Evolutionary conservation across 352 stramenopile species (phyloP).

Genomic region (Phytophthora agathidicida): DNA sequence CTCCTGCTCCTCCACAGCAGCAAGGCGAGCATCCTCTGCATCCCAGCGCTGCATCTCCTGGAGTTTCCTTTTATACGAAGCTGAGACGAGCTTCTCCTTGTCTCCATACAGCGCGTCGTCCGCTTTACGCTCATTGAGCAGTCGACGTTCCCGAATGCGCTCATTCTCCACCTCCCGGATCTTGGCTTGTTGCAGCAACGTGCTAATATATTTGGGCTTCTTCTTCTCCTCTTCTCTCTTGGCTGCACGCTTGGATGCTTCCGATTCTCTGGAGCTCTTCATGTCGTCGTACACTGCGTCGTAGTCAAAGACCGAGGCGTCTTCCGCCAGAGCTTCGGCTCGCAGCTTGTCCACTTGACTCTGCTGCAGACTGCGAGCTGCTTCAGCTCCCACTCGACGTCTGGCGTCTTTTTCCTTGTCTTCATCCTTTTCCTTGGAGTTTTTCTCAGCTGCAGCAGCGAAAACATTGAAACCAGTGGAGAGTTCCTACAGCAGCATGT

Average conservation of each 20-base stretch:
- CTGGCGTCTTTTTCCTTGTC: constrained; percentile 12
- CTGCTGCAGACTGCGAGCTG: constrained; percentile 57
- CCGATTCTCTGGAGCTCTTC: constrained; percentile 45
- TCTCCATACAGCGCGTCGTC: constrained; percentile 86
- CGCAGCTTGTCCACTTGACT: constrained; percentile 55
- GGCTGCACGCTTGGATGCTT: constrained; percentile 47
- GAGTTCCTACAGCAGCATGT: constrained; percentile 25
- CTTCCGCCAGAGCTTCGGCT: constrained; percentile 67
- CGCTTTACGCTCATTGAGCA: constrained; percentile 85
- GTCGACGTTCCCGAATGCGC: constrained; percentile 82
- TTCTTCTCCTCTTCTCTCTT: constrained; percentile 69
- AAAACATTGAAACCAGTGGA: constrained; percentile 27
- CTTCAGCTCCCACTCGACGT: constrained; percentile 50
- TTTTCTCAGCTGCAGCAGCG: constrained; percentile 26
- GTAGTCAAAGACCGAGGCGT: constrained; percentile 91
- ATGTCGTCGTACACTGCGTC: constrained; percentile 91
- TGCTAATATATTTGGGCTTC: constrained; percentile 90
- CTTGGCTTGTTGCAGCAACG: constrained; percentile 89
- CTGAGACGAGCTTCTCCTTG: constrained; percentile 92
- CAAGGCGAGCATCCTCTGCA: constrained; percentile 70
- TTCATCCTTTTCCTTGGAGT: constrained; percentile 1
- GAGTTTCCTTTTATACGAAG: constrained; percentile 93
- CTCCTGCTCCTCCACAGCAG: constrained; percentile 66
- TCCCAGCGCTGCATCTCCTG: constrained; percentile 91
- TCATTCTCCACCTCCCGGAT: constrained; percentile 91